A percentile compares a stretch with the other conserved stretches of the same genome.
phyloP scores from a whole-genome alignment of 495 filamentous ascomycete species.

The Neurospora discreta region DNA sequence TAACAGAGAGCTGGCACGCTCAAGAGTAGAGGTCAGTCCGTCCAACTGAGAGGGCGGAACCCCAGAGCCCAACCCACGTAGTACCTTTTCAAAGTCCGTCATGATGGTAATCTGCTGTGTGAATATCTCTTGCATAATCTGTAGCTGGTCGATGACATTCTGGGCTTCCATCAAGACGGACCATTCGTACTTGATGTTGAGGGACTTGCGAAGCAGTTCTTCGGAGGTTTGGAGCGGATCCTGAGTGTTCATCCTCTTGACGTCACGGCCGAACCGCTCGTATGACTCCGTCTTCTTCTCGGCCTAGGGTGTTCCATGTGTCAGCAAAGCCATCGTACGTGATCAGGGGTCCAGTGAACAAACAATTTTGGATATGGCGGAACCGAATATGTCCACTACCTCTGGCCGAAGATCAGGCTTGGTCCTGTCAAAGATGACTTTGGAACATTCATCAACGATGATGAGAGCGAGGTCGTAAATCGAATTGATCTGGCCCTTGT shows the following conservation, averaged over 20 bases:
- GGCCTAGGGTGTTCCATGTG: conserved; percentile 2
- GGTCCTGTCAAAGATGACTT: conserved; percentile 46
- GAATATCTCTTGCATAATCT: conserved; percentile 58
- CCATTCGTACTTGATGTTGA: conserved; percentile 61
- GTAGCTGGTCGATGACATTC: conserved; percentile 31
- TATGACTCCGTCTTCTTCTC: conserved; percentile 20
- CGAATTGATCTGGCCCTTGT: conserved; percentile 44
- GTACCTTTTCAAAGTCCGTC: conserved; percentile 46
- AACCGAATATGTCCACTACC: conserved; percentile 63
- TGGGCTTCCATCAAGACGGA: conserved; percentile 54
- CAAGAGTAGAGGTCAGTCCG: conserved; percentile 4
- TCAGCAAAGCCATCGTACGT: background rate
- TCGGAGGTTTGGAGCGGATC: conserved; percentile 22
- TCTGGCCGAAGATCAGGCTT: conserved; percentile 49
- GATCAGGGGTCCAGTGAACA: background rate
- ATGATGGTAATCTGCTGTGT: conserved; percentile 53
- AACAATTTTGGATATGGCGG: conserved; percentile 29
- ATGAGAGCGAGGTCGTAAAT: conserved; percentile 55
- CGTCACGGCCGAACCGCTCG: conserved; percentile 14
- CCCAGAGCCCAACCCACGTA: conserved; percentile 5
- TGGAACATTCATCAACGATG: conserved; percentile 16
- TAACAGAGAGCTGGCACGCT: conserved; percentile 8
- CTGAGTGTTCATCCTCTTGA: conserved; percentile 21
- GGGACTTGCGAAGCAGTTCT: conserved; percentile 37
- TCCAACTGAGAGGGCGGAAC: background rate